Evolutionary conservation across 1,139 yeast genomes (phyloP).

Genomic region (Nadsonia starkeyi-henricii): DNA sequence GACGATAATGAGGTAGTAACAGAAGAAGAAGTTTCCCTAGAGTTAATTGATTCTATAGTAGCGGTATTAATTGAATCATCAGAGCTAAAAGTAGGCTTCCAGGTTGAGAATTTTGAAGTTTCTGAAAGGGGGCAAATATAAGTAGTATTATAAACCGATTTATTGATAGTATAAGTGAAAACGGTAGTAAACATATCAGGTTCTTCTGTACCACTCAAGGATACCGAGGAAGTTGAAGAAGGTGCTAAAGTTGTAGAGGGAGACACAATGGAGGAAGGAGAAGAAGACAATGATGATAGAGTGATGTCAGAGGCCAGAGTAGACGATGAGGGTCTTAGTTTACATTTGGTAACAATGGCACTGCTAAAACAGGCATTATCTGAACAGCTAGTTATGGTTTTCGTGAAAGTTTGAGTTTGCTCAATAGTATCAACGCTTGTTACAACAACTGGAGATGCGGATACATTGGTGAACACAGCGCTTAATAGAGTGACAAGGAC

Average conservation of each 20-base stretch:
- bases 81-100: neutral
- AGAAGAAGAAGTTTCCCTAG: too few relatives aligned
- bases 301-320: neutral
- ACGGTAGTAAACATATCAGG: neutral
- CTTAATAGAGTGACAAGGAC: too few relatives aligned
- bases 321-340: conserved; percentile 7
- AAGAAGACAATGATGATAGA: neutral
- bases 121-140: neutral
- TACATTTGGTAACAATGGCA: conserved; percentile 9
- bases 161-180: neutral
- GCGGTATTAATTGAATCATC: too few relatives aligned
- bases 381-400: neutral
- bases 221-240: neutral
- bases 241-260: neutral
- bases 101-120: neutral
- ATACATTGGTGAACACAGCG: too few relatives aligned
- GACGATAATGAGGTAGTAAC: too few relatives aligned
- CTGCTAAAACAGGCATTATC: neutral
- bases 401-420: neutral
- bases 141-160: neutral
- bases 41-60: too few relatives aligned
- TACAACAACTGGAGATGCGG: too few relatives aligned
- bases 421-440: too few relatives aligned
- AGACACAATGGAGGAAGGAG: conserved; percentile 2
- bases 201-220: neutral